phyloP scores from a whole-genome alignment of 2,329 filamentous ascomycete species.

The Scleromitrula shiraiana region DNA sequence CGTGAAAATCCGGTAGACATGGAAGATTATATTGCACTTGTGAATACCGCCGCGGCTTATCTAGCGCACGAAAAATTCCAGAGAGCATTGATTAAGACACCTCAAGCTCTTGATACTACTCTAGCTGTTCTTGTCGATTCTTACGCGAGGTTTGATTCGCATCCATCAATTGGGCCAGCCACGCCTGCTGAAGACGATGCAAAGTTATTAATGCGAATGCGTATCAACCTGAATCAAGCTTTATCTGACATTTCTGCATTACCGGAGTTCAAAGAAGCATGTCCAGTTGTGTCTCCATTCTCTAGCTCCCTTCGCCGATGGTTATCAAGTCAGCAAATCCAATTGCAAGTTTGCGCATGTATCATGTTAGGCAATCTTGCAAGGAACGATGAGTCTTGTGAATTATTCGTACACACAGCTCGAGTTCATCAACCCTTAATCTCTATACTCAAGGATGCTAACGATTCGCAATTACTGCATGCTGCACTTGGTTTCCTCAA shows the following conservation, averaged over 20 bases:
- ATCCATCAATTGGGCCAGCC: constrained; percentile 18
- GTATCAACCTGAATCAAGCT: constrained; percentile 42
- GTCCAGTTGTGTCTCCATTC: constrained; percentile 37
- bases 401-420: constrained; percentile 40
- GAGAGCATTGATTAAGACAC: constrained; percentile 34
- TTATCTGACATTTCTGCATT: constrained; percentile 45
- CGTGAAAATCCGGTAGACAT: constrained; percentile 37
- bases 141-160: constrained; percentile 36
- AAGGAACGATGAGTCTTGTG: constrained; percentile 47
- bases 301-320: constrained; percentile 39
- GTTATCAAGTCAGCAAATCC: constrained; percentile 35
- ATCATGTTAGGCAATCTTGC: constrained; percentile 54
- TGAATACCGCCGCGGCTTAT: constrained; percentile 47
- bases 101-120: constrained; percentile 33
- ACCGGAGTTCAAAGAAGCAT: constrained; percentile 37
- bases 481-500: constrained; percentile 53
- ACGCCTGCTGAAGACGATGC: constrained; percentile 34
- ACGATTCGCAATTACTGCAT: constrained; percentile 46
- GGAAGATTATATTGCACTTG: constrained; percentile 46
- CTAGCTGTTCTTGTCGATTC: constrained; percentile 42
- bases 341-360: constrained; percentile 50
- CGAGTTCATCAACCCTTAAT: constrained; percentile 39
- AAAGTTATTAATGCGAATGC: constrained; percentile 42
- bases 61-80: constrained; percentile 47
- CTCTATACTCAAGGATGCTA: constrained; percentile 35